Evolutionary conservation across 805 yeast species (phyloP).

Genomic region (Peterozyma xylosa): DNA sequence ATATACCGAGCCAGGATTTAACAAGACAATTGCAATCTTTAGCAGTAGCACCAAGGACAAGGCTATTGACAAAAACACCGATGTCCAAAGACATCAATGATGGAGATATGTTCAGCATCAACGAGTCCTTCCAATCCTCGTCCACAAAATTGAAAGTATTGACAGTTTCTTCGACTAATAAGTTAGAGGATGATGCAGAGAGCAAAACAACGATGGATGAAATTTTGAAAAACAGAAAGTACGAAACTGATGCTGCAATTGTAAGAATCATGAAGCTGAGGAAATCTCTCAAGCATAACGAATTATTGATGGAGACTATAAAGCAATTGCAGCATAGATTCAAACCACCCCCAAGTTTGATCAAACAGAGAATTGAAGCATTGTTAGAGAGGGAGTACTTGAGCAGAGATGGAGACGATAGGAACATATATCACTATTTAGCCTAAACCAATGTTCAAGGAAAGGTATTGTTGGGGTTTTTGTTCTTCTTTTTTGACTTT

Average conservation of each 20-base stretch:
- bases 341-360: slow-evolving; percentile 57
- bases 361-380: slow-evolving; percentile 68
- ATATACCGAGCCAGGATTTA: slow-evolving; percentile 68
- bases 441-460: slow-evolving; percentile 29
- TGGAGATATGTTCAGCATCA: slow-evolving; percentile 59
- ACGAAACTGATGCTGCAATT: slow-evolving; percentile 76
- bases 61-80: slow-evolving; percentile 69
- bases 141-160: slow-evolving; percentile 66
- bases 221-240: slow-evolving; percentile 55
- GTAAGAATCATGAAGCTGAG: slow-evolving; percentile 84
- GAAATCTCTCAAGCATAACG: slow-evolving; percentile 52
- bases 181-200: slow-evolving; percentile 47
- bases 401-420: slow-evolving; percentile 57
- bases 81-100: slow-evolving; percentile 63
- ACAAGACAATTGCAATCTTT: slow-evolving; percentile 75
- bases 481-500: too few relatives aligned
- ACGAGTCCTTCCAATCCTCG: slow-evolving; percentile 61
- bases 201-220: slow-evolving; percentile 44
- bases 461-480: not conserved
- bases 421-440: slow-evolving; percentile 56
- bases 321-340: slow-evolving; percentile 56
- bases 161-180: slow-evolving; percentile 46
- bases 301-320: slow-evolving; percentile 58
- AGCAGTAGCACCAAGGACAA: slow-evolving; percentile 73
- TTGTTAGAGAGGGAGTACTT: slow-evolving; percentile 77